Evolutionary conservation across 306 rosid genomes (phyloP).

Genomic region (Phaseolus lunatus): DNA sequence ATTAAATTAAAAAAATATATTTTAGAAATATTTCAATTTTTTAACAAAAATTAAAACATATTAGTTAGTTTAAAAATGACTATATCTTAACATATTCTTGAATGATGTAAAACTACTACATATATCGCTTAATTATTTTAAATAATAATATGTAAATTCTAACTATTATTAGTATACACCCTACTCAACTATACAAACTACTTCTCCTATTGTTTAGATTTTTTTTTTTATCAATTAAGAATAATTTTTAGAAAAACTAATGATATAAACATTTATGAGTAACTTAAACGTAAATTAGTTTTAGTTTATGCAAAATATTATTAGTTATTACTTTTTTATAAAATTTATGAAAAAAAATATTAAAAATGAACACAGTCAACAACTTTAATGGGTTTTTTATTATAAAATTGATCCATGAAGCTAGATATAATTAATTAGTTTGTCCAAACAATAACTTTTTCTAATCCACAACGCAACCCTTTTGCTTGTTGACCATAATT

Average conservation of each 20-base stretch:
- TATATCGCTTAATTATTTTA: no score
- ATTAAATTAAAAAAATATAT: no score
- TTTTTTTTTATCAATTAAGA: background rate
- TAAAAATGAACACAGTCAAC: background rate
- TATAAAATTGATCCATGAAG: conserved; percentile 15
- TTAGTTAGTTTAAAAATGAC: no score
- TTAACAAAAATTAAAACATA: no score
- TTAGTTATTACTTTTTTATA: background rate
- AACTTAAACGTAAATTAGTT: background rate
- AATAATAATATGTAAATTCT: no score
- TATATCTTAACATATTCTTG: no score
- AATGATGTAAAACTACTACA: no score
- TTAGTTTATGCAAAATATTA: background rate
- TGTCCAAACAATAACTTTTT: conserved; percentile 44
- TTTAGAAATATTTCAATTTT: no score
- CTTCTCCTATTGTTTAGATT: no score
- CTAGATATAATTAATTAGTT: conserved; percentile 11
- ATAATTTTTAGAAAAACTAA: background rate
- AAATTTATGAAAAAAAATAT: background rate
- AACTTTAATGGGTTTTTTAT: background rate
- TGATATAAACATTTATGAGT: background rate
- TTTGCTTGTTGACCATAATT: background rate
- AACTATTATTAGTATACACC: no score
- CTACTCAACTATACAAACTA: no score
- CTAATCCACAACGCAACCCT: conserved; percentile 18